Base-by-base conservation (phyloP, 208 protist genomes). In the Crithidia expoeki region DNA sequence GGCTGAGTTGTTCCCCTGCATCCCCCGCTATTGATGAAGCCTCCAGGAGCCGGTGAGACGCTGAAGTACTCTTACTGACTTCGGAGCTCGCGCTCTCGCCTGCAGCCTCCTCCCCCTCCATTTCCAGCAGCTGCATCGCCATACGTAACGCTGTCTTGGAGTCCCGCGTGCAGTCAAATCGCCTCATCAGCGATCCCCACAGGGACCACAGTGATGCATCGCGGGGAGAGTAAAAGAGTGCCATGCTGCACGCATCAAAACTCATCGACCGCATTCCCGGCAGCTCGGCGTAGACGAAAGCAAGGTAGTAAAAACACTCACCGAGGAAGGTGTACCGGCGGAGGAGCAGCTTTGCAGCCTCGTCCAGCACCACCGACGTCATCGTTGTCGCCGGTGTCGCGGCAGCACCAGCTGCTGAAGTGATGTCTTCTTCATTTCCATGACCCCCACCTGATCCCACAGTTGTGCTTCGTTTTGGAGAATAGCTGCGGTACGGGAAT, bases 311-410 rank as follows among this genome's bases (percentile, higher is more conserved):
- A 59, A 69, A 80, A 63, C 68, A 72, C 56, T 71, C 74, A 12
- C 53, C 67, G 17, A 80, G 60, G 56, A 70, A 71, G 34, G 30
- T 52, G 60, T 80, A 74, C 1, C 68, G 74, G 50, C 56, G 67
- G 21, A 40, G 58, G 36, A 49, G 25, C 12, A 36, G 27, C 16
- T 28, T 32, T 12, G 16, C 58, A 0, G 1, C 0, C 30, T 72
- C 67, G 17, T 72, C 57, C 2, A 14, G 25, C 16, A 55, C 42
- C 0, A 27, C 27, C 33, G 36, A 28, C n/a, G 4, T 7, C 19
- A 34, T 30, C 7, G 30, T 11, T 28, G 60, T 42, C 38, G 60
- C 10, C 16, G 46, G 38, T n/a, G 25, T 28, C 17, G 16, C 21
- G 16, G 30, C 23, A 23, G 32, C 4, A 40, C 16, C n/a, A n/a